Evolutionary conservation across 2,329 filamentous ascomycete genomes (phyloP).

Genomic region (Fusarium duplospermum): DNA sequence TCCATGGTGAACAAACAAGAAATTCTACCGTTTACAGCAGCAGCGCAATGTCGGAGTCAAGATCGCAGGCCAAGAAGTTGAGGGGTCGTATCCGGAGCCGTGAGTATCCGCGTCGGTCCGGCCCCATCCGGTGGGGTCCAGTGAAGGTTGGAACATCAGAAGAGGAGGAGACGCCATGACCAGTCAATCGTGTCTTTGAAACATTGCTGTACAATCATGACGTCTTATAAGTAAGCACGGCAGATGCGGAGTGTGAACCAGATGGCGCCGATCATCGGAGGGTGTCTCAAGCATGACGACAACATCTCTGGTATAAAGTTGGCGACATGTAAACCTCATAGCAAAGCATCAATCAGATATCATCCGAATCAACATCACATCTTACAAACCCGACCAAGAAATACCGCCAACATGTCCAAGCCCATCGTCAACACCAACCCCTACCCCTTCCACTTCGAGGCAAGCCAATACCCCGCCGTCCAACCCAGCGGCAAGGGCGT

Average conservation of each 20-base stretch:
- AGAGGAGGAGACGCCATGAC: neutral
- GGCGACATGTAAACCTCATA: neutral
- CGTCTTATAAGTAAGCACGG: neutral
- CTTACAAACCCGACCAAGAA: neutral
- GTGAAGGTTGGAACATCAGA: neutral
- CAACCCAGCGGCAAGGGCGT: slow-evolving; percentile 10
- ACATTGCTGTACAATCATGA: neutral
- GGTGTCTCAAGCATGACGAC: neutral
- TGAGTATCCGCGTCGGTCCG: slow-evolving; percentile 27
- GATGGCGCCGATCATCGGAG: slow-evolving; percentile 2
- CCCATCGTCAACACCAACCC: slow-evolving; percentile 18
- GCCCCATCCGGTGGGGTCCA: neutral
- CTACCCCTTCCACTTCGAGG: slow-evolving; percentile 20
- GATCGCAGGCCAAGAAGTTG: neutral
- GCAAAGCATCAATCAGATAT: neutral
- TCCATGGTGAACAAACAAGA: slow-evolving; percentile 7
- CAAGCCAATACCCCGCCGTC: slow-evolving; percentile 12
- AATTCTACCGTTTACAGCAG: neutral
- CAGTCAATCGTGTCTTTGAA: neutral
- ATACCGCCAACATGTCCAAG: slow-evolving; percentile 19
- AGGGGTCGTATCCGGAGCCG: neutral
- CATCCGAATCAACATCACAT: neutral
- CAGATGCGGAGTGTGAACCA: neutral
- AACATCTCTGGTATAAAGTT: slow-evolving; percentile 10
- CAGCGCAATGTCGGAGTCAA: neutral